These are phyloP conservation scores for Pseudogymnoascus sp. DNA, from an alignment of 2,329 filamentous ascomycete species.

Conservation along the genomic window DNA sequence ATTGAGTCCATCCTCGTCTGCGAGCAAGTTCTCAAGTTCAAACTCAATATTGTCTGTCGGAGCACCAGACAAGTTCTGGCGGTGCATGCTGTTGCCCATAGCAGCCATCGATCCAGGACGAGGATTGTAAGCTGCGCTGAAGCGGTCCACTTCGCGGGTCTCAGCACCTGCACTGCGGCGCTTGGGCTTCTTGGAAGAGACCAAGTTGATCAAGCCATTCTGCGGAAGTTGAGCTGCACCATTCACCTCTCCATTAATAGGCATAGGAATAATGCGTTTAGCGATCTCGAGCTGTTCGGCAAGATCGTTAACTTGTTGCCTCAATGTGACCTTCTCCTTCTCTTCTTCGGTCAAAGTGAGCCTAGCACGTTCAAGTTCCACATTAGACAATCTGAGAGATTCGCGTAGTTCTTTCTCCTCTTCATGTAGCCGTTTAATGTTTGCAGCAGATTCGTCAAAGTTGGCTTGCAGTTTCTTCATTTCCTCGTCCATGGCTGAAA, in stretches of 20 bases:
- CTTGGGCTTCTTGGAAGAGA: constrained; percentile 95
- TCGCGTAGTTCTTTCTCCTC: constrained; percentile 83
- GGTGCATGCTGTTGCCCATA: constrained; percentile 51
- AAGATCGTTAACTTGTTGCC: constrained; percentile 80
- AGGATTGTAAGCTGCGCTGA: constrained; percentile 88
- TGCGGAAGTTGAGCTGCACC: constrained; percentile 50
- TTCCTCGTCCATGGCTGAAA: constrained; percentile 88
- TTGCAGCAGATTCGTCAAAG: constrained; percentile 82
- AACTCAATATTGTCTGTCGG: constrained; percentile 86
- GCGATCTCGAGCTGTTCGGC: constrained; percentile 88
- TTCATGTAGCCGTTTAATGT: constrained; percentile 89
- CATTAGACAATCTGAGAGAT: constrained; percentile 66
- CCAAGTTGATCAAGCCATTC: constrained; percentile 87
- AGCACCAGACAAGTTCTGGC: constrained; percentile 64
- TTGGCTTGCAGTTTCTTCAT: constrained; percentile 84
- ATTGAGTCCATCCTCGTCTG: constrained; percentile 91
- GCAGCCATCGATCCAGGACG: constrained; percentile 95
- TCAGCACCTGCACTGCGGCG: constrained; percentile 85
- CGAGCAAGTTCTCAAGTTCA: constrained; percentile 86
- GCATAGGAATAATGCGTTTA: constrained; percentile 52
- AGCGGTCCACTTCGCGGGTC: constrained; percentile 75
- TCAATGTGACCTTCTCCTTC: constrained; percentile 73
- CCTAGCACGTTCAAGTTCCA: constrained; percentile 73
- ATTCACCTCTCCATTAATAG: constrained; percentile 65
- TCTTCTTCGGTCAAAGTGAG: constrained; percentile 69